These are phyloP conservation scores for Ustilago hordei DNA, from an alignment of 1,284 basidiomycete species.

Conservation along the genomic window DNA sequence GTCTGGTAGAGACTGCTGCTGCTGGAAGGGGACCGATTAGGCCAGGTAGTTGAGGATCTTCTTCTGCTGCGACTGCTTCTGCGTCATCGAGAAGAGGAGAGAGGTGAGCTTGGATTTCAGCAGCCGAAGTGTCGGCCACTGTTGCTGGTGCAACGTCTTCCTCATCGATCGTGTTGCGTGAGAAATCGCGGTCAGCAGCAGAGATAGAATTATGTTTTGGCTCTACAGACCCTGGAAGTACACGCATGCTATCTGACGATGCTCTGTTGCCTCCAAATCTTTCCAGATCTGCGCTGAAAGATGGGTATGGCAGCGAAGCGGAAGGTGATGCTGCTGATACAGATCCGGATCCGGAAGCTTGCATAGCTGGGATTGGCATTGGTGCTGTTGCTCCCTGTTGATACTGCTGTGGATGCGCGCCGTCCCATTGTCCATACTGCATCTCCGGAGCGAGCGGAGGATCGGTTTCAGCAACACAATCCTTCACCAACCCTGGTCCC, in stretches of 20 bases:
- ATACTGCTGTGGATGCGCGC: neutral
- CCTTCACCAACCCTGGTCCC: constrained; percentile 60
- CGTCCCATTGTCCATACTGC: constrained; percentile 1
- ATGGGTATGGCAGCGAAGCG: constrained; percentile 25
- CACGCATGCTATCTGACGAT: constrained; percentile 49
- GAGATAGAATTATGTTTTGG: constrained; percentile 14
- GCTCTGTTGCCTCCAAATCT: constrained; percentile 33
- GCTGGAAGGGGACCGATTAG: constrained; percentile 28
- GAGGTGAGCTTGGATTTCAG: constrained; percentile 18
- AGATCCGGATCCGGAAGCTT: neutral
- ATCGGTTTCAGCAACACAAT: constrained; percentile 46
- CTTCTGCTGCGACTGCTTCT: constrained; percentile 5
- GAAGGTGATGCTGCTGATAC: neutral
- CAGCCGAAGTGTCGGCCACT: constrained; percentile 12
- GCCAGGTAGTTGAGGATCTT: constrained; percentile 27
- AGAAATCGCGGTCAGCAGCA: constrained; percentile 12
- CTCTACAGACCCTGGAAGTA: constrained; percentile 44
- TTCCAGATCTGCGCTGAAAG: constrained; percentile 39
- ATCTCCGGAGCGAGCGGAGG: constrained; percentile 9
- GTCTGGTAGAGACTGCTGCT: constrained; percentile 4
- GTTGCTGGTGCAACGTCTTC: constrained; percentile 1
- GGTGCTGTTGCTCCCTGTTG: constrained; percentile 12
- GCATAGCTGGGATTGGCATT: constrained; percentile 19
- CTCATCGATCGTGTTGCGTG: constrained; percentile 9
- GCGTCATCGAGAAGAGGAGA: neutral